Base-by-base conservation (phyloP, 2,329 filamentous ascomycete genomes). In the Aspergillaceae sp. region DNA sequence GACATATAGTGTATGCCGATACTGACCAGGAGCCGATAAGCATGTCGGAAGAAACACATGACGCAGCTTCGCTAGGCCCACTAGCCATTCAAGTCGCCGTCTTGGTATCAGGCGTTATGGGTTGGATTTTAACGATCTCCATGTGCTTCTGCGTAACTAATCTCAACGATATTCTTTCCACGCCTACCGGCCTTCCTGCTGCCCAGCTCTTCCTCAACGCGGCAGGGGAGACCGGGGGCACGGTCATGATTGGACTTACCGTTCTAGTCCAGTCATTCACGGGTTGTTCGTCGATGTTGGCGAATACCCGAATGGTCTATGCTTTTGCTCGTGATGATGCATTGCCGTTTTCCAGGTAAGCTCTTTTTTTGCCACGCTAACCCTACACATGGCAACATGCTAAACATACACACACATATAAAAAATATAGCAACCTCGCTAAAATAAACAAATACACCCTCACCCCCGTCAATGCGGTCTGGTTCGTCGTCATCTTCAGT, bases 31-130 rank as follows among this genome's bases (percentile, higher is more conserved):
- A 37, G 6, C 7, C 7, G 7, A 26, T 10, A 54, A 76, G 74
- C 56, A 82, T 84, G 75, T 81, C 79, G 2, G 80, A 83, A 67
- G 80, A 84, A 64, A 82, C 78, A 0, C 78, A 82, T 52, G 76
- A 83, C 58, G 79, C 80, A 5, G 79, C 78, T 2, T 70, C 78
- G 43, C 71, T 72, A 48, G 80, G 79, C 0, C 80, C 80, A 3
- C 61, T 77, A 10, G 79, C 80, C 4, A 84, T 83, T 47, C 66
- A 73, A 48, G 70, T 69, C 33, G 78, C 79, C 2, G 77, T 82
- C n/a, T 60, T 79, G 2, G 74, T 82, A 6, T 80, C 78, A 2
- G 79, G 79, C 0, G 53, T 73, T 3, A 68, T 82, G 7, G 80
- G 80, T n/a, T 81, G 76, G 75, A 69, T 82, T 55, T 65, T 83